phyloP scores from a whole-genome alignment of 2,329 filamentous ascomycete genomes.

The Pseudocercospora crystallina region DNA sequence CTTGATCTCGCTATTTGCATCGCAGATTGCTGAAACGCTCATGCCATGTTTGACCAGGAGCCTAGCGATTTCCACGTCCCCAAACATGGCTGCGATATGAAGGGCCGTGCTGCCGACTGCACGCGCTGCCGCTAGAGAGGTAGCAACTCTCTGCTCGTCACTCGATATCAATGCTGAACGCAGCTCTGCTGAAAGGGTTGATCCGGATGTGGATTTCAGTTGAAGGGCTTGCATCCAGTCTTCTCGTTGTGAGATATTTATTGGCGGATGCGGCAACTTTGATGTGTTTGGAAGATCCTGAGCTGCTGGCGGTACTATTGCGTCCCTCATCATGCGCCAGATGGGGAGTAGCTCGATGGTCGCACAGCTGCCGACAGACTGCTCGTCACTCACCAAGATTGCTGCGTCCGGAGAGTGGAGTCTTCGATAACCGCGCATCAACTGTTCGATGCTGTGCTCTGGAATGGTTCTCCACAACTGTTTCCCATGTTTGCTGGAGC shows the following conservation, averaged over 20 bases:
- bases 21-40: conserved; percentile 1
- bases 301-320: too few species aligned
- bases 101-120: neutral
- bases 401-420: too few species aligned
- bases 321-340: too few species aligned
- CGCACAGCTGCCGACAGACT: too few species aligned
- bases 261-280: too few species aligned
- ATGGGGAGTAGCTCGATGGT: too few species aligned
- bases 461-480: too few species aligned
- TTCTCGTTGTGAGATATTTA: neutral
- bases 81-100: conserved; percentile 9
- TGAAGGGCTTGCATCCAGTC: neutral
- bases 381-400: too few species aligned
- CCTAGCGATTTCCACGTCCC: conserved; percentile 1
- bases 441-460: too few species aligned
- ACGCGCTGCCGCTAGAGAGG: neutral
- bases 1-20: conserved; percentile 1
- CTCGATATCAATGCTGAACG: neutral
- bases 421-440: too few species aligned
- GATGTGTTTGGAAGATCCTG: too few species aligned
- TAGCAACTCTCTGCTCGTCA: neutral
- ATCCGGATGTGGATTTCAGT: neutral
- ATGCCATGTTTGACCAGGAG: neutral
- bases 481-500: too few species aligned
- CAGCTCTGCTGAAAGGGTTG: neutral